Conservation (phyloP, 768 basidiomycete species). For the Amanita inopinata region DNA sequence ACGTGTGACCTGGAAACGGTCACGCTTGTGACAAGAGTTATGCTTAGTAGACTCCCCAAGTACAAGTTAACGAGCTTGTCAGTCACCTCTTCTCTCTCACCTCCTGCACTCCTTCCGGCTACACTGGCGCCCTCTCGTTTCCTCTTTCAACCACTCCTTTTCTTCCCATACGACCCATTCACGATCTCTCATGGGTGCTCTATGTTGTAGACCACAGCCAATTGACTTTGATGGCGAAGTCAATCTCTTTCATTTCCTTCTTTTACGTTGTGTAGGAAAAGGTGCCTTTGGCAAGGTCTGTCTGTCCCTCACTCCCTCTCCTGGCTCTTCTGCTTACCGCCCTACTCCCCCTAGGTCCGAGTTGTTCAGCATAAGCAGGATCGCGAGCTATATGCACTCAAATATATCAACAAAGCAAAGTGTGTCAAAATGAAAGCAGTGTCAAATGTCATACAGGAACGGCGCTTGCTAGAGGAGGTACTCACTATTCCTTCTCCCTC, state of each 20-base stretch:
- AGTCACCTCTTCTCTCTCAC: constrained; percentile 6
- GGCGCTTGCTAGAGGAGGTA: constrained; percentile 92
- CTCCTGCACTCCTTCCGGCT: constrained; percentile 1
- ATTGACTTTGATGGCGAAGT: constrained; percentile 94
- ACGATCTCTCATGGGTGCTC: constrained; percentile 17
- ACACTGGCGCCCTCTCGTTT: constrained; percentile 1
- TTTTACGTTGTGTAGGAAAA: constrained; percentile 94
- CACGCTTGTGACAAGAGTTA: no score
- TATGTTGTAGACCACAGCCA: constrained; percentile 39
- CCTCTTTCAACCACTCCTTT: constrained; percentile 6
- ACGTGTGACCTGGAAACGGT: background rate
- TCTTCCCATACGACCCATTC: constrained; percentile 17
- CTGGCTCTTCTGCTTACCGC: background rate
- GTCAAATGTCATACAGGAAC: constrained; percentile 94
- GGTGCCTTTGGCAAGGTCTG: constrained; percentile 96
- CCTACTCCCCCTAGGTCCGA: constrained; percentile 57
- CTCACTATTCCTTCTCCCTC: constrained; percentile 6
- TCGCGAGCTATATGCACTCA: constrained; percentile 93
- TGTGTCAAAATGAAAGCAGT: constrained; percentile 99
- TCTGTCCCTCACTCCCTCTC: background rate
- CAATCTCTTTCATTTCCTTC: constrained; percentile 94
- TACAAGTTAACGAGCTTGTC: constrained; percentile 3
- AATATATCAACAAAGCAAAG: constrained; percentile 98
- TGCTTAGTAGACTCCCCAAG: no score
- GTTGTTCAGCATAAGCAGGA: constrained; percentile 99